These are phyloP conservation scores for Trypanosoma melophagium DNA, from an alignment of 208 protist genomes.

Conservation along the genomic window DNA sequence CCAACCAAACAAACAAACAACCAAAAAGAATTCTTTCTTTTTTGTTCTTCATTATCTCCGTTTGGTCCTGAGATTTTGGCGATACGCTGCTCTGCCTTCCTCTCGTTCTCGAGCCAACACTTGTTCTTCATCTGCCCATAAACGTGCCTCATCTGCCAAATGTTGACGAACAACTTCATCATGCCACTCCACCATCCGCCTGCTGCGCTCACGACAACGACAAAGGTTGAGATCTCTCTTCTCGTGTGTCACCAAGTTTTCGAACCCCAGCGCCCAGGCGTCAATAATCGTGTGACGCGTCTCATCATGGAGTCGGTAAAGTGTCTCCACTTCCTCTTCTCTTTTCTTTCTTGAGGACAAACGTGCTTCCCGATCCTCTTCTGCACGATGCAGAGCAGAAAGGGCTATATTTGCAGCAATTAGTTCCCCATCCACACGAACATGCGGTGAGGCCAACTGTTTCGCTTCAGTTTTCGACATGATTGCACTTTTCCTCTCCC, in stretches of 20 bases:
- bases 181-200: constrained; percentile 12
- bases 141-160: constrained; percentile 24
- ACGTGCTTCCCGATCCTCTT: constrained; percentile 22
- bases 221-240: background rate
- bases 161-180: constrained; percentile 9
- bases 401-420: constrained; percentile 23
- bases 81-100: constrained; percentile 22
- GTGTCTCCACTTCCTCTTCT: constrained; percentile 15
- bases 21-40: background rate
- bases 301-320: constrained; percentile 30
- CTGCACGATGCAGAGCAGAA: constrained; percentile 6
- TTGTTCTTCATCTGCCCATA: constrained; percentile 29
- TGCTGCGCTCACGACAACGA: constrained; percentile 12
- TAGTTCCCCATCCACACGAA: constrained; percentile 28
- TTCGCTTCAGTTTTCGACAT: constrained; percentile 4
- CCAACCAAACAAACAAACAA: background rate
- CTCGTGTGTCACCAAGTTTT: constrained; percentile 25
- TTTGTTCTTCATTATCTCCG: background rate
- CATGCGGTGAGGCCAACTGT: constrained; percentile 16
- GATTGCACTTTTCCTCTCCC: background rate
- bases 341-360: constrained; percentile 11
- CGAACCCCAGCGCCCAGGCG: constrained; percentile 35
- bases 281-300: constrained; percentile 36
- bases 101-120: constrained; percentile 24
- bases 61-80: background rate